Conservation (phyloP, 1,139 yeast species). For the Yamadazyma dushanensis region DNA sequence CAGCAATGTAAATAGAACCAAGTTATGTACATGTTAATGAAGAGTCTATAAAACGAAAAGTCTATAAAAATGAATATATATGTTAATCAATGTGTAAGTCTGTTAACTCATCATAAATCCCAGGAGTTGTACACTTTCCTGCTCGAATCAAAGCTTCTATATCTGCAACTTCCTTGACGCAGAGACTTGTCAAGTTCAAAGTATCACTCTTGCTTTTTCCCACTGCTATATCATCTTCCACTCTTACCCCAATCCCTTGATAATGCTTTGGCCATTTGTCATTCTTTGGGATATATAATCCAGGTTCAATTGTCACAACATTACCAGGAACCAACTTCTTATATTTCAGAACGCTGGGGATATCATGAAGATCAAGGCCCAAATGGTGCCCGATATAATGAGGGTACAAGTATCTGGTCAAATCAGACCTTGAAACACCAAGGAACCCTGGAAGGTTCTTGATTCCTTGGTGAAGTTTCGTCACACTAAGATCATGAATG, state of each 20-base stretch:
- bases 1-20: background rate
- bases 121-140: conserved; percentile 54
- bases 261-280: conserved; percentile 72
- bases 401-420: conserved; percentile 67
- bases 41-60: too few species aligned
- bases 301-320: conserved; percentile 93
- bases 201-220: conserved; percentile 60
- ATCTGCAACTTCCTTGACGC: conserved; percentile 81
- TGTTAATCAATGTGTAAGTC: conserved; percentile 32
- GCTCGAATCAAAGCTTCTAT: conserved; percentile 62
- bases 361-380: conserved; percentile 91
- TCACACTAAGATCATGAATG: conserved; percentile 70
- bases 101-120: conserved; percentile 49
- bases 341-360: conserved; percentile 58
- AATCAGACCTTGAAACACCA: conserved; percentile 48
- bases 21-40: too few species aligned
- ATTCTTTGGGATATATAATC: conserved; percentile 78
- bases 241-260: conserved; percentile 89
- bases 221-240: conserved; percentile 89
- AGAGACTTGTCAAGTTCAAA: conserved; percentile 66
- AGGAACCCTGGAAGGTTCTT: conserved; percentile 67
- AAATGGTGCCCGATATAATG: conserved; percentile 95
- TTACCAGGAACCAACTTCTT: conserved; percentile 57
- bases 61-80: background rate
- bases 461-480: conserved; percentile 60